Evolutionary conservation across 2,329 filamentous ascomycete species (phyloP).

Genomic region (Fusarium poae): DNA sequence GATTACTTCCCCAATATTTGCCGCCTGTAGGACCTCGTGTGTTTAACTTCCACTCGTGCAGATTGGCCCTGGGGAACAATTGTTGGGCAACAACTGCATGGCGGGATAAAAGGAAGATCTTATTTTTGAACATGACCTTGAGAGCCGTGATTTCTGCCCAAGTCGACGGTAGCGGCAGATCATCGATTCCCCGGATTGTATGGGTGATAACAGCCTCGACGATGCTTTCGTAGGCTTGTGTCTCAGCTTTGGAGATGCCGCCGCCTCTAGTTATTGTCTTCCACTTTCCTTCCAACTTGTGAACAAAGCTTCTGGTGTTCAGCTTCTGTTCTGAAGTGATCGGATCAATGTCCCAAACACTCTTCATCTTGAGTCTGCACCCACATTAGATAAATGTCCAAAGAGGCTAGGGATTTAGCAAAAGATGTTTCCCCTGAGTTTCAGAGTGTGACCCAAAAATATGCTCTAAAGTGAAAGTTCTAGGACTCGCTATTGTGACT

Average conservation of each 20-base stretch:
- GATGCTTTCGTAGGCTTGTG: background rate
- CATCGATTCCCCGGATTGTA: background rate
- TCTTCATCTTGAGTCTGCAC: background rate
- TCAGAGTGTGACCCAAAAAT: background rate
- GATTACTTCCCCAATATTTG: background rate
- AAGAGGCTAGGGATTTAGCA: background rate
- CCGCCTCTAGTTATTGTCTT: background rate
- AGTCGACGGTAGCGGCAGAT: background rate
- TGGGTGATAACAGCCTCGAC: background rate
- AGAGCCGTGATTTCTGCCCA: constrained; percentile 9
- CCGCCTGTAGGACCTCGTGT: constrained; percentile 3
- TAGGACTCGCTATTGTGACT: background rate
- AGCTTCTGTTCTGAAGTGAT: background rate
- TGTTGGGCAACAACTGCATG: constrained; percentile 10
- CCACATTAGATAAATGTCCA: background rate
- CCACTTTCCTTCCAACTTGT: constrained; percentile 1
- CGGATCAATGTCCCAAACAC: background rate
- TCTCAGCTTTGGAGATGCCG: background rate
- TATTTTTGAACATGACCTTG: constrained; percentile 12
- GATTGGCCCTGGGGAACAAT: constrained; percentile 6
- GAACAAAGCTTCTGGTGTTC: background rate
- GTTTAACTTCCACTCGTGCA: constrained; percentile 18
- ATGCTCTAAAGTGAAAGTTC: background rate
- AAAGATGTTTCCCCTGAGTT: background rate
- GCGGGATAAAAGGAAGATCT: constrained; percentile 13